Evolutionary conservation across 2,329 filamentous ascomycete genomes (phyloP).

Genomic region (Fusarium circinatum): DNA sequence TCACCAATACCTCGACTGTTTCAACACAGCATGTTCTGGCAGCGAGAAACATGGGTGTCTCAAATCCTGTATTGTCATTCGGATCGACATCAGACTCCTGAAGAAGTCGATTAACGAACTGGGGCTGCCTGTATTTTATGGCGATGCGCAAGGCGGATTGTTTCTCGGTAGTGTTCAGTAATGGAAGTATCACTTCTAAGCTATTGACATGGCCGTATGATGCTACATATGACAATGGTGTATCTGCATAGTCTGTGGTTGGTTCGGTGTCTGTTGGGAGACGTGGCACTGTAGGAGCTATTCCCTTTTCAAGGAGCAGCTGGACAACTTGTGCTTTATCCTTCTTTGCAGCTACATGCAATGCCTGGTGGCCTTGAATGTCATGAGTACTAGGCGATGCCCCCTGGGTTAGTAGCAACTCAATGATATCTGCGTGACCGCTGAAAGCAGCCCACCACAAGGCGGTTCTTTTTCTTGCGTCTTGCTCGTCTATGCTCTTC

Average conservation of each 20-base stretch:
- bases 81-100: slow-evolving; percentile 46
- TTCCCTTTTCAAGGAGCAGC: slow-evolving; percentile 39
- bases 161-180: slow-evolving; percentile 37
- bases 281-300: slow-evolving; percentile 43
- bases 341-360: slow-evolving; percentile 49
- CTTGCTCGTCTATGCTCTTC: background rate
- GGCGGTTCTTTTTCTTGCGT: background rate
- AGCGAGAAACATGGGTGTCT: slow-evolving; percentile 40
- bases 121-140: slow-evolving; percentile 14
- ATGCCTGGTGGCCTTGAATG: slow-evolving; percentile 34
- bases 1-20: slow-evolving; percentile 41
- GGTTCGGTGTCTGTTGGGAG: background rate
- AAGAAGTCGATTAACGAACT: slow-evolving; percentile 45
- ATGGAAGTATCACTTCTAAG: slow-evolving; percentile 43
- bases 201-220: slow-evolving; percentile 40
- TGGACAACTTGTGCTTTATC: background rate
- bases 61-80: slow-evolving; percentile 37
- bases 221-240: slow-evolving; percentile 42
- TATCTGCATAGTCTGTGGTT: background rate
- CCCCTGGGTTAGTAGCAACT: slow-evolving; percentile 36
- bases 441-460: slow-evolving; percentile 40
- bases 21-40: slow-evolving; percentile 4
- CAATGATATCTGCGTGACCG: slow-evolving; percentile 34
- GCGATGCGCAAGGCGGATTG: slow-evolving; percentile 46
- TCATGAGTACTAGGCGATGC: slow-evolving; percentile 41